Conservation (phyloP, 129 eudicot genomes). For the Pseudognaphalium luteoalbum region DNA sequence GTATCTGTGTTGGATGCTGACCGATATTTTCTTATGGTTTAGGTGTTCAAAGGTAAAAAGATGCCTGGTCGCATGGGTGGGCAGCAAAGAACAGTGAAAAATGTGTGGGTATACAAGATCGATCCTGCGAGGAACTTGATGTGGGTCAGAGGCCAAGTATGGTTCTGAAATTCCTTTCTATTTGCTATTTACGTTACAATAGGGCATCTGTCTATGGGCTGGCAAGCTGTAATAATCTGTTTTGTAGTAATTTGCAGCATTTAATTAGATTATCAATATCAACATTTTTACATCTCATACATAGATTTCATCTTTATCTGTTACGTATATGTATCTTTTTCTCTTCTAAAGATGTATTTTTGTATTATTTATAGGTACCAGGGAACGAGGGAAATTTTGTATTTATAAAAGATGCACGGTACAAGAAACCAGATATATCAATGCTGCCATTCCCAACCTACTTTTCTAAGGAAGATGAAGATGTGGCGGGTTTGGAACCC, state of each 20-base stretch:
- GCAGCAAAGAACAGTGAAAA: slow-evolving; percentile 81
- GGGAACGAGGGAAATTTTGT: slow-evolving; percentile 89
- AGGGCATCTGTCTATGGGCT: background rate
- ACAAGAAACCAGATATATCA: slow-evolving; percentile 76
- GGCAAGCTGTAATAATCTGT: no score
- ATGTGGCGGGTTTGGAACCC: slow-evolving; percentile 53
- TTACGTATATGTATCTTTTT: background rate
- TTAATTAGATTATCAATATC: background rate
- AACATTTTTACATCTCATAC: background rate
- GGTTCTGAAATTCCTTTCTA: slow-evolving; percentile 23
- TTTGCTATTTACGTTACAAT: background rate
- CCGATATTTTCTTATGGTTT: slow-evolving; percentile 8
- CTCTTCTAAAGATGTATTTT: background rate
- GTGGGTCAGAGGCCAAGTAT: slow-evolving; percentile 98
- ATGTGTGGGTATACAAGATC: slow-evolving; percentile 94
- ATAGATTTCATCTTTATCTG: background rate
- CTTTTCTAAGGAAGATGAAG: slow-evolving; percentile 77
- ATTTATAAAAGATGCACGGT: slow-evolving; percentile 81
- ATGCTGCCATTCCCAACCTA: slow-evolving; percentile 86
- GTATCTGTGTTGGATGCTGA: slow-evolving; percentile 3
- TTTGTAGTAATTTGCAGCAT: background rate
- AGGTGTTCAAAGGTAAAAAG: slow-evolving; percentile 93
- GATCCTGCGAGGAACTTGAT: slow-evolving; percentile 93
- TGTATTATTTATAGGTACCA: slow-evolving; percentile 58
- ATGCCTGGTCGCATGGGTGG: slow-evolving; percentile 99